Conservation (phyloP, 768 basidiomycete genomes). For the Candolleomyces aberdarensis region DNA sequence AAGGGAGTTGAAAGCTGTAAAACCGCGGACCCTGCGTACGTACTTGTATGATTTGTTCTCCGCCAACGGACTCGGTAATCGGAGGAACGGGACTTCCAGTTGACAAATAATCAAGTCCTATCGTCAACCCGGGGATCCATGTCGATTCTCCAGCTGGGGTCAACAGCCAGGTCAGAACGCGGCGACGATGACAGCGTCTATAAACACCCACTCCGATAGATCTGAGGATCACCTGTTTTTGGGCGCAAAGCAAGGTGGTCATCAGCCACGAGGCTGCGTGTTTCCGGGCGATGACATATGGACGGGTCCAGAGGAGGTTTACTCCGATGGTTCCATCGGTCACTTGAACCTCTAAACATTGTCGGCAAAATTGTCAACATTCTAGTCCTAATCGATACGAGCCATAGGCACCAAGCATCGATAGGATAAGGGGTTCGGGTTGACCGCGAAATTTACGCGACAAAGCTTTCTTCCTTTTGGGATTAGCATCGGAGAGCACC, state of each 20-base stretch:
- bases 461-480: too few relatives aligned
- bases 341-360: background rate
- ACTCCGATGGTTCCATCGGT: background rate
- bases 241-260: background rate
- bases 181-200: background rate
- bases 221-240: background rate
- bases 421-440: too few relatives aligned
- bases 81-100: too few relatives aligned
- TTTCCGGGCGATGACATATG: background rate
- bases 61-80: background rate
- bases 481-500: too few relatives aligned
- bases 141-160: too few relatives aligned
- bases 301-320: background rate
- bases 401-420: too few relatives aligned
- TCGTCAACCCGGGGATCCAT: too few relatives aligned
- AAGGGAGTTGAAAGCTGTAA: slow-evolving; percentile 10
- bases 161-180: too few relatives aligned
- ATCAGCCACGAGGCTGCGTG: slow-evolving; percentile 17
- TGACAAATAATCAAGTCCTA: too few relatives aligned
- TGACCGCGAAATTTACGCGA: too few relatives aligned
- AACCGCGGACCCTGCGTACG: slow-evolving; percentile 11
- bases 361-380: too few relatives aligned
- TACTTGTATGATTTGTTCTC: slow-evolving; percentile 16
- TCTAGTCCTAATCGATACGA: too few relatives aligned
- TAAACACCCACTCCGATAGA: background rate